Conservation (phyloP, 140 eudicot species). For the Flaveria floridana region DNA sequence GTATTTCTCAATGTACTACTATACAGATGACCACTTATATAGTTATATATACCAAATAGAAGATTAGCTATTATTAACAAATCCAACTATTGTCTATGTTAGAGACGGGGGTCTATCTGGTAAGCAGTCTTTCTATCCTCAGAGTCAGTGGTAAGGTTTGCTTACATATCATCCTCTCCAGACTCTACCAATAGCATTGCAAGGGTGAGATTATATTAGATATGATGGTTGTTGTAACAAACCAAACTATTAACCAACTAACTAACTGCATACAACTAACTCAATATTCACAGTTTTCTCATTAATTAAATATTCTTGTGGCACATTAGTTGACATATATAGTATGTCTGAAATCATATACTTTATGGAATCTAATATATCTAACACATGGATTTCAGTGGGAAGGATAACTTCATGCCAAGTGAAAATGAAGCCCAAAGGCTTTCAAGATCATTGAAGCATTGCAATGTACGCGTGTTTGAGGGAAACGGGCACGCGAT, state of each 20-base stretch:
- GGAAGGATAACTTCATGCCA: conserved; percentile 69
- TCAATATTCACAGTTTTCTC: neutral
- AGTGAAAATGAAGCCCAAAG: conserved; percentile 71
- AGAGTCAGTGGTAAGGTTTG: too few species aligned
- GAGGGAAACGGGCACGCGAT: conserved; percentile 75
- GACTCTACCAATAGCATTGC: too few species aligned
- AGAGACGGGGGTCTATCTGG: too few species aligned
- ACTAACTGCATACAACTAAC: neutral
- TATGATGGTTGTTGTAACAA: neutral
- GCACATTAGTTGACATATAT: neutral
- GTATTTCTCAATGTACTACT: too few species aligned
- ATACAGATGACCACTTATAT: too few species aligned
- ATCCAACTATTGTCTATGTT: neutral
- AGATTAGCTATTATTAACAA: too few species aligned
- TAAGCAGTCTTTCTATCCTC: too few species aligned
- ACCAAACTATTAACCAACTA: neutral
- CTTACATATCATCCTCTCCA: too few species aligned
- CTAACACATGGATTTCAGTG: conserved; percentile 48
- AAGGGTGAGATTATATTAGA: too few species aligned
- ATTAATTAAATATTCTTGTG: neutral
- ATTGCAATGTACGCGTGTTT: conserved; percentile 56
- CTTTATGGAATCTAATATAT: too few species aligned
- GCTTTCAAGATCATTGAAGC: conserved; percentile 49
- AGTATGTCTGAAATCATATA: neutral
- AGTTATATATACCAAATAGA: too few species aligned